Percentiles rank a stretch among this genome's conserved stretches.
phyloP scores from a whole-genome alignment of 1,139 yeast species.

The Yamadazyma oceani region DNA sequence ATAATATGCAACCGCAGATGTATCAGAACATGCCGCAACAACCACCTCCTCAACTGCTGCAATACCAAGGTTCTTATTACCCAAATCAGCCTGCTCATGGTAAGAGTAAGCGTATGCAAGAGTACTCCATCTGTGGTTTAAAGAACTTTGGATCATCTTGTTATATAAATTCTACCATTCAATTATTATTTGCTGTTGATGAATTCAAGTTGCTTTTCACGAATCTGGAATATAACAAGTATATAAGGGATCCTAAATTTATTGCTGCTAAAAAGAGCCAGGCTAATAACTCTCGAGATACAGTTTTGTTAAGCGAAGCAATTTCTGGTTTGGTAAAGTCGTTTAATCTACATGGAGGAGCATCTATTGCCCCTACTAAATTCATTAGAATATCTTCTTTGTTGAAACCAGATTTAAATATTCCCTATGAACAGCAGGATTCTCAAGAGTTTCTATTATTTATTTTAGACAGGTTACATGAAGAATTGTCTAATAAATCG shows the following conservation, averaged over 20 bases:
- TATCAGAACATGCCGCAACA: background rate
- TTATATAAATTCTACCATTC: slow-evolving; percentile 69
- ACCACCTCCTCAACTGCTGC: background rate
- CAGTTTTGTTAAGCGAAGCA: slow-evolving; percentile 48
- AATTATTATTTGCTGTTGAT: slow-evolving; percentile 58
- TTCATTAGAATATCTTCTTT: slow-evolving; percentile 55
- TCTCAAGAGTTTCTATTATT: slow-evolving; percentile 73
- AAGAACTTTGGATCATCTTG: slow-evolving; percentile 72
- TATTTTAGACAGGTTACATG: slow-evolving; percentile 65
- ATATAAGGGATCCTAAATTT: slow-evolving; percentile 35
- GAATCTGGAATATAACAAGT: slow-evolving; percentile 41
- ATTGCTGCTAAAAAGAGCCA: slow-evolving; percentile 19
- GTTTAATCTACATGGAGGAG: slow-evolving; percentile 56
- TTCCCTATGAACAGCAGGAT: slow-evolving; percentile 76
- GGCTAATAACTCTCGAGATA: slow-evolving; percentile 24
- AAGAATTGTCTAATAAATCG: slow-evolving; percentile 48
- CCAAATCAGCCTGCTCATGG: slow-evolving; percentile 10
- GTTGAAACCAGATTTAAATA: slow-evolving; percentile 62
- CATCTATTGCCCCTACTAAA: slow-evolving; percentile 63
- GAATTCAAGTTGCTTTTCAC: slow-evolving; percentile 44
- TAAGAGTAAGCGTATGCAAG: slow-evolving; percentile 27
- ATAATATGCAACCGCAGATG: background rate
- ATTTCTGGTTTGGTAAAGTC: slow-evolving; percentile 41
- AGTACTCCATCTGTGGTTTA: slow-evolving; percentile 60
- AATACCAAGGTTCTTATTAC: slow-evolving; percentile 2